phyloP scores from a whole-genome alignment of 768 basidiomycete species.

The Boletus edulis region DNA sequence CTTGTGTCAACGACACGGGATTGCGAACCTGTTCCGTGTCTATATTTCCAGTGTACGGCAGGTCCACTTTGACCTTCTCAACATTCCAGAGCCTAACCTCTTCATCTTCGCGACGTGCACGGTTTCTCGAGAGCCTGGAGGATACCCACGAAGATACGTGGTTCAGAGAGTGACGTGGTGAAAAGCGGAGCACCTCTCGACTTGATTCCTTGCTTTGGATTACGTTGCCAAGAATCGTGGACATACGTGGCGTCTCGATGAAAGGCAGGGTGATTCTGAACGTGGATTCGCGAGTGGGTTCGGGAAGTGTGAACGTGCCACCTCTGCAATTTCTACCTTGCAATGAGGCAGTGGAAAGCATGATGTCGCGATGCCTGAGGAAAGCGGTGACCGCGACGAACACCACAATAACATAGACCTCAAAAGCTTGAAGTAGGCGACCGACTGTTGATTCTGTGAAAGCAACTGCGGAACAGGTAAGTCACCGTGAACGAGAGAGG shows the following conservation, averaged over 20 bases:
- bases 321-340: neutral
- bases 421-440: conserved; percentile 62
- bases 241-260: conserved; percentile 27
- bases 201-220: conserved; percentile 6
- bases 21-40: neutral
- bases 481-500: neutral
- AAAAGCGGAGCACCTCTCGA: conserved; percentile 14
- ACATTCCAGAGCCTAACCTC: conserved; percentile 33
- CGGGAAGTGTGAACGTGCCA: conserved; percentile 18
- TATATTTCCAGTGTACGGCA: neutral
- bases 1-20: conserved; percentile 3
- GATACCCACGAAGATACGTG: conserved; percentile 41
- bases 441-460: conserved; percentile 71
- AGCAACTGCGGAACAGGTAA: conserved; percentile 41
- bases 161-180: conserved; percentile 21
- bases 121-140: conserved; percentile 27
- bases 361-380: conserved; percentile 18
- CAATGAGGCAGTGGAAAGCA: neutral
- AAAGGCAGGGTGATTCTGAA: conserved; percentile 23
- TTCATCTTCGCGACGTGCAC: conserved; percentile 23
- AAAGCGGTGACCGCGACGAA: conserved; percentile 51
- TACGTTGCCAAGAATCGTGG: conserved; percentile 8
- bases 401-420: conserved; percentile 61
- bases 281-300: conserved; percentile 24
- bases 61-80: conserved; percentile 25